These are phyloP conservation scores for Chlamydomonas incerta DNA, from an alignment of 139 green algal genomes.

Conservation along the genomic window DNA sequence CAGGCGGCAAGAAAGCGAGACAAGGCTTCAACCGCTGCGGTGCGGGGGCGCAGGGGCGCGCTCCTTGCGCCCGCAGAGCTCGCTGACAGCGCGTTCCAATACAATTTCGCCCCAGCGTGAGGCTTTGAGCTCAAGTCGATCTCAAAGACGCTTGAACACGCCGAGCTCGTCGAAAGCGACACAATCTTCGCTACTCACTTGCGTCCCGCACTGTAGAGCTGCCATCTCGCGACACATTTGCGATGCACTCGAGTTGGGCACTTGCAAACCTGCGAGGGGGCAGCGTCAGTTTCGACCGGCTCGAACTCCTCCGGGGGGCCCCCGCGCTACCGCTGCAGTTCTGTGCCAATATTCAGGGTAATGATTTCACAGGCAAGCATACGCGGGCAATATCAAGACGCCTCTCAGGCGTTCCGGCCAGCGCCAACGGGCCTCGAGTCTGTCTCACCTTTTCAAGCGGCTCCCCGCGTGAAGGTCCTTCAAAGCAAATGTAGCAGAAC, in stretches of 20 bases:
- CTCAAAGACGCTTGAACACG: neutral
- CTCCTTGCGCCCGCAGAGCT: too few species aligned
- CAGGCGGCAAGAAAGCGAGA: too few species aligned
- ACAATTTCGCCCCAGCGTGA: neutral
- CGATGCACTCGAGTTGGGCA: constrained; percentile 45
- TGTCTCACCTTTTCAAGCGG: constrained; percentile 1
- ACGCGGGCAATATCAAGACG: too few species aligned
- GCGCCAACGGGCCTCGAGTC: too few species aligned
- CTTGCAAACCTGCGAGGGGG: constrained; percentile 10
- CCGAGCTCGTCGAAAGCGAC: neutral
- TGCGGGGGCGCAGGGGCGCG: too few species aligned
- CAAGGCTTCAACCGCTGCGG: too few species aligned
- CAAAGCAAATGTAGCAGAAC: constrained; percentile 53
- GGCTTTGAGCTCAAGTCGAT: neutral
- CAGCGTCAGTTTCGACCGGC: too few species aligned
- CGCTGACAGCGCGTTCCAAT: too few species aligned
- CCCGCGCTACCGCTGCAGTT: neutral
- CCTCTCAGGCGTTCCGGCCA: neutral
- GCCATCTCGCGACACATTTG: constrained; percentile 53
- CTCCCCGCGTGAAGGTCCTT: neutral
- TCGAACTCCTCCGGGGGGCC: too few species aligned
- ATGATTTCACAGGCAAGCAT: too few species aligned
- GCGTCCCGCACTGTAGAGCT: constrained; percentile 51
- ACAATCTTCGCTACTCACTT: neutral
- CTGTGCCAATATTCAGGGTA: neutral